Conservation (phyloP, 139 green algal genomes). For the Limnomonas spitsbergensis region DNA sequence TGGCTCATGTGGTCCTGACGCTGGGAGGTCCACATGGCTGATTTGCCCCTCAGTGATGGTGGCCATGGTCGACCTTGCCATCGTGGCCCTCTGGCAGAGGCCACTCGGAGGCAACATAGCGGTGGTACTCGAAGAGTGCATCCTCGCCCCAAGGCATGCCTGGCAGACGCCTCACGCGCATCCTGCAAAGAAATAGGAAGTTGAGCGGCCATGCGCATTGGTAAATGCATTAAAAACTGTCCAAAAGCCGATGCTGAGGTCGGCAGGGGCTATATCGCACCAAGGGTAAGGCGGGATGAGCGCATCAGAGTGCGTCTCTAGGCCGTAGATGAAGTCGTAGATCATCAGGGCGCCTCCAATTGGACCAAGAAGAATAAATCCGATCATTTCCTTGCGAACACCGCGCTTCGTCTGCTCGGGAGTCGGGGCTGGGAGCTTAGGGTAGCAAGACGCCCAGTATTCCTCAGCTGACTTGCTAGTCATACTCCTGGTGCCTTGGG, state of each 20-base stretch:
- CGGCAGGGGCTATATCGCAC: neutral
- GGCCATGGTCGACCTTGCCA: neutral
- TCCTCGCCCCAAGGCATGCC: slow-evolving; percentile 14
- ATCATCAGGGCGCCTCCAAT: slow-evolving; percentile 34
- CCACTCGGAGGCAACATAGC: slow-evolving; percentile 10
- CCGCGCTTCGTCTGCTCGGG: neutral
- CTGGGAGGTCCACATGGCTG: no score
- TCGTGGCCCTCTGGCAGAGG: slow-evolving; percentile 9
- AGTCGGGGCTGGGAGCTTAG: neutral
- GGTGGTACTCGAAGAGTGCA: slow-evolving; percentile 14
- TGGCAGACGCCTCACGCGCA: neutral
- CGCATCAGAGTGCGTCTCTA: slow-evolving; percentile 31
- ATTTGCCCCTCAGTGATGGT: neutral
- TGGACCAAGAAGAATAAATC: slow-evolving; percentile 34
- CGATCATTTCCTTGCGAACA: slow-evolving; percentile 35
- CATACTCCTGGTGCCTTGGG: neutral
- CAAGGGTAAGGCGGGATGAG: slow-evolving; percentile 29
- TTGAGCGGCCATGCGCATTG: neutral
- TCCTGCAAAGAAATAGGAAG: neutral
- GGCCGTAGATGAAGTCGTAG: slow-evolving; percentile 34
- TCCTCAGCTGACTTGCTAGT: slow-evolving; percentile 13
- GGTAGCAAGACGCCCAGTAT: neutral
- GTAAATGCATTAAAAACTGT: neutral
- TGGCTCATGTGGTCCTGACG: no score
- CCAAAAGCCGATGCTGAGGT: neutral